Base-by-base conservation (phyloP, 805 yeast species). In the Candida arabinofermentans region DNA sequence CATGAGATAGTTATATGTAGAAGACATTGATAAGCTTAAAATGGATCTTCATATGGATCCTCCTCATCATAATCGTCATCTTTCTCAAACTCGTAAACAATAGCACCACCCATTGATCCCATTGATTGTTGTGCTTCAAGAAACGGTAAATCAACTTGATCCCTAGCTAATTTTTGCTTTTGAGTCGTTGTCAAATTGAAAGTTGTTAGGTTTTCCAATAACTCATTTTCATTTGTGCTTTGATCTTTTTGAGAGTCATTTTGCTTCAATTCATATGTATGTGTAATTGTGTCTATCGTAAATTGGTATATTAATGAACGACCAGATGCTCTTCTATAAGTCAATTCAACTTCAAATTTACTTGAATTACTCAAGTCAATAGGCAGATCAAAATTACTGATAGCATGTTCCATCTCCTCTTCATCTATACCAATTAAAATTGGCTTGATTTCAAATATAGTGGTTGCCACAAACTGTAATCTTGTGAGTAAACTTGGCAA, bases 51-150 rank as follows among this genome's bases (percentile, higher is more conserved):
- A 57, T 82, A 91, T 0, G 98, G 97, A 63, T 91, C 99, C 54
- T 93, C 98, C 61, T 91, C 99, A 57, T 91, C 99, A 58, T 90
- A 91, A 62, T 91, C 99, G 60, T 91, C 99, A 61, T 91, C 98
- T 58, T 90, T 87, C 55, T 93, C 98, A 59, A 81, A 93, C 58
- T 93, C 93, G 58, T 91, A 91, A 4, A 91, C 95, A 51, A 93
- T 90, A 1, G 99, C 97, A 16, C 98, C 96, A 40, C 96, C 96
- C 37, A 77, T 67, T 26, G 79, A 75, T 17, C 83, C 86, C 24
- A 72, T 62, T 14, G 70, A 67, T 43, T 76, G 71, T 56, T 91
- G 98, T 0, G 98, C 98, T 49, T 84, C 86, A 69, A 91, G 67
- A 61, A 71, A 91, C n/a, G 99, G 99, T 44, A 91, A 69, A 36